These are phyloP conservation scores for Cicer yamashitae DNA, from an alignment of 306 rosid species.

Conservation along the genomic window DNA sequence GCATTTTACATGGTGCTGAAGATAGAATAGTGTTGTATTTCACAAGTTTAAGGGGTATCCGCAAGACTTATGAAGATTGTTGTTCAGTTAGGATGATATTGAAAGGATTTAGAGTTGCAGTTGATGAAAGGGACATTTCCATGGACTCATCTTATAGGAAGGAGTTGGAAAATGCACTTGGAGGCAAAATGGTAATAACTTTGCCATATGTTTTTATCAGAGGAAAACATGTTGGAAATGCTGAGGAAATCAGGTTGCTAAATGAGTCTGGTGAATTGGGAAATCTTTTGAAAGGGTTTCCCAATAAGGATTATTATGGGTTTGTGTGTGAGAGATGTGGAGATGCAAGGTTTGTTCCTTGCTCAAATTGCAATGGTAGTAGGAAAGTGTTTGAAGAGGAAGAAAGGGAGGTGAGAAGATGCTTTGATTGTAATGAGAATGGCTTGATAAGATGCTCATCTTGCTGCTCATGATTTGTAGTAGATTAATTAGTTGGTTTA, in stretches of 20 bases:
- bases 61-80: constrained; percentile 80
- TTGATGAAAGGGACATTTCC: constrained; percentile 81
- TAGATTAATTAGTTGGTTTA: neutral
- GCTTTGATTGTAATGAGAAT: constrained; percentile 76
- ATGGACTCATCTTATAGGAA: constrained; percentile 75
- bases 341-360: constrained; percentile 76
- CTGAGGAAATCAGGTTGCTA: constrained; percentile 67
- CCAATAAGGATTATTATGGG: constrained; percentile 48
- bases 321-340: constrained; percentile 70
- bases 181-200: constrained; percentile 46
- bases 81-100: constrained; percentile 67
- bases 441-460: constrained; percentile 75
- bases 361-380: constrained; percentile 73
- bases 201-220: constrained; percentile 75
- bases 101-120: constrained; percentile 63
- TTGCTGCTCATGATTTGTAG: constrained; percentile 59
- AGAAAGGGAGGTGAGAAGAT: constrained; percentile 60
- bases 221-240: constrained; percentile 70
- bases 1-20: constrained; percentile 51
- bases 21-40: constrained; percentile 69
- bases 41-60: constrained; percentile 77
- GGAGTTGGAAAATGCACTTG: constrained; percentile 59
- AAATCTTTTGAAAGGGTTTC: constrained; percentile 61
- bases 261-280: constrained; percentile 73
- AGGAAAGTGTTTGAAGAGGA: constrained; percentile 69